phyloP scores from a whole-genome alignment of 495 filamentous ascomycete species.

The Podospora australis region DNA sequence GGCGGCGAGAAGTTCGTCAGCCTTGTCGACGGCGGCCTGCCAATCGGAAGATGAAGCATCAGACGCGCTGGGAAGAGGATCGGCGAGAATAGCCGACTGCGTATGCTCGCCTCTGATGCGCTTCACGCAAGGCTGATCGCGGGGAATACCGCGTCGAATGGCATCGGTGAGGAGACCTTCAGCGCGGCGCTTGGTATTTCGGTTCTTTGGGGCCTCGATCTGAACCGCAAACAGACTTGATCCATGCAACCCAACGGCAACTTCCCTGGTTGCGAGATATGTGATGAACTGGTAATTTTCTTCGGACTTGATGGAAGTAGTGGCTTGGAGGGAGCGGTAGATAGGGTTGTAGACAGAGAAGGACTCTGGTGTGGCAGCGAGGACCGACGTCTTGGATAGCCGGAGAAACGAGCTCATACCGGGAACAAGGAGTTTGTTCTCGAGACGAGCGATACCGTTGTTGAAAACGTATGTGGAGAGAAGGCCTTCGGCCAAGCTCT shows the following conservation, averaged over 20 bases:
- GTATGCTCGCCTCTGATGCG: conserved; percentile 7
- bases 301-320: conserved; percentile 34
- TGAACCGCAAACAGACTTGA: conserved; percentile 56
- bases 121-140: conserved; percentile 15
- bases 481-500: conserved; percentile 39
- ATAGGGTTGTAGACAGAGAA: conserved; percentile 58
- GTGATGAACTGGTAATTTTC: conserved; percentile 43
- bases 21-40: conserved; percentile 28
- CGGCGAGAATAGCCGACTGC: conserved; percentile 28
- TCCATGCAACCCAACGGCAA: conserved; percentile 53
- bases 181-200: conserved; percentile 53
- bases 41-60: conserved; percentile 31
- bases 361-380: conserved; percentile 35
- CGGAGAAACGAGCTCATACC: conserved; percentile 45
- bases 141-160: conserved; percentile 51
- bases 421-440: conserved; percentile 30
- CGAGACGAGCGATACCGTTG: conserved; percentile 39
- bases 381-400: conserved; percentile 44
- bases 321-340: conserved; percentile 57
- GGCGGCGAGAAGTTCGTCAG: conserved; percentile 40
- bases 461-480: conserved; percentile 48
- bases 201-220: conserved; percentile 52
- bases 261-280: conserved; percentile 58
- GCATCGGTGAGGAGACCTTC: conserved; percentile 66
- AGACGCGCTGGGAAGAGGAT: conserved; percentile 32